Percentiles rank a stretch among this genome's conserved stretches.
phyloP scores from a whole-genome alignment of 768 basidiomycete genomes.

The Guyanaporus albipodus region DNA sequence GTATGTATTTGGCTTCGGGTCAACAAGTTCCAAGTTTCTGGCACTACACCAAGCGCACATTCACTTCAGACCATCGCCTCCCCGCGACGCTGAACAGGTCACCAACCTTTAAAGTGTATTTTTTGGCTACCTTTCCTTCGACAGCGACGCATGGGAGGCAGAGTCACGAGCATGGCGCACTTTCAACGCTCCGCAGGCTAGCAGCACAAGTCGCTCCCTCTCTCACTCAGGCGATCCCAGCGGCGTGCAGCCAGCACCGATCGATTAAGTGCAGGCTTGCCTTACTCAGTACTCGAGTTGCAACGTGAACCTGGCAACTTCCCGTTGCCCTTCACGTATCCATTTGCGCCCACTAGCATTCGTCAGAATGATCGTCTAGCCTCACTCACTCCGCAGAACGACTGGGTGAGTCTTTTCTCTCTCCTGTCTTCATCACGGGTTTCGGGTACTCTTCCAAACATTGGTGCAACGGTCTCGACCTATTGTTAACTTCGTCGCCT shows the following conservation, averaged over 20 bases:
- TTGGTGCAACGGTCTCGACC: background rate
- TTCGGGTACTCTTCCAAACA: background rate
- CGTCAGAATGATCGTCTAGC: conserved; percentile 21
- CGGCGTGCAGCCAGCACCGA: conserved; percentile 6
- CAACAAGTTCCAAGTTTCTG: too few relatives aligned
- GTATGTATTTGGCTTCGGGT: background rate
- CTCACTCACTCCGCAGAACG: conserved; percentile 8
- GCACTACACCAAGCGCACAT: background rate
- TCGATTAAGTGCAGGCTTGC: conserved; percentile 16
- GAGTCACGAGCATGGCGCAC: too few relatives aligned
- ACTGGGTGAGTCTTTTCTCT: conserved; percentile 14
- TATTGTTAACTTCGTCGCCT: conserved; percentile 1
- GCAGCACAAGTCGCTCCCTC: conserved; percentile 7
- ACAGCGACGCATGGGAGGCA: conserved; percentile 5
- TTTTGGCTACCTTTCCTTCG: too few relatives aligned
- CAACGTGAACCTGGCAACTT: conserved; percentile 14
- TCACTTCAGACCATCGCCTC: background rate
- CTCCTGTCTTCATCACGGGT: background rate
- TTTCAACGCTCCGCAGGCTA: conserved; percentile 6
- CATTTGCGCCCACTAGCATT: conserved; percentile 12
- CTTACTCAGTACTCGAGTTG: conserved; percentile 12
- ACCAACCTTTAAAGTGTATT: background rate
- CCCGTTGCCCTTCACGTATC: conserved; percentile 18
- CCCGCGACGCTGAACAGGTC: background rate
- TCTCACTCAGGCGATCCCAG: conserved; percentile 1